phyloP scores from a whole-genome alignment of 2,329 filamentous ascomycete species.

The Arthrobotrys iridis region DNA sequence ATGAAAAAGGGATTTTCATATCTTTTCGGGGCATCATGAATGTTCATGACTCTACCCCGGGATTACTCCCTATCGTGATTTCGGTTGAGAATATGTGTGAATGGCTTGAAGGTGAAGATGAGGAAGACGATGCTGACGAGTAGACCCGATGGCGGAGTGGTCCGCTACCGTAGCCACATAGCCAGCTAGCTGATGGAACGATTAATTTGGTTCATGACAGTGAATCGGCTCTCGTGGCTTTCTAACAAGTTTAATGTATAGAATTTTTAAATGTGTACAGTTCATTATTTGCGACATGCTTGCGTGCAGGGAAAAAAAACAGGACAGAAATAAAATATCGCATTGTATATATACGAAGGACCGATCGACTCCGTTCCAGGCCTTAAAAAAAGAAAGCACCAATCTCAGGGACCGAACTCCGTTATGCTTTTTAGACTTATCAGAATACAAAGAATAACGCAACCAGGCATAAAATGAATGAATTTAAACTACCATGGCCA shows the following conservation, averaged over 20 bases:
- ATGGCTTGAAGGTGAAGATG: neutral
- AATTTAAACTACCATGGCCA: conserved; percentile 32
- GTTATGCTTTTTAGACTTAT: neutral
- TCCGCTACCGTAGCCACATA: no score
- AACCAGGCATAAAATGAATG: conserved; percentile 37
- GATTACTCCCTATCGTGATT: conserved; percentile 3
- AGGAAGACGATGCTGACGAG: neutral
- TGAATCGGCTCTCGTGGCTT: no score
- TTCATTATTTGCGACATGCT: no score
- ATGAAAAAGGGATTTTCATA: neutral
- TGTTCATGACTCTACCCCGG: neutral
- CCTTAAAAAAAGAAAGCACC: neutral
- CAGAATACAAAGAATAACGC: conserved; percentile 34
- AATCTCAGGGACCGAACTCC: neutral
- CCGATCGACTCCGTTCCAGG: neutral
- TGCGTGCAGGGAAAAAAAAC: no score
- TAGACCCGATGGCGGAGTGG: no score
- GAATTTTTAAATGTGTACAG: no score
- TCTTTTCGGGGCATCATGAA: conserved; percentile 17
- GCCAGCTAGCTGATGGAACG: no score
- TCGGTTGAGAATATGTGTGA: neutral
- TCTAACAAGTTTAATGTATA: no score
- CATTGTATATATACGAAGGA: neutral
- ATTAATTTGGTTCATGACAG: no score
- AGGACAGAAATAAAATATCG: no score